Base-by-base conservation (phyloP, 192 early-diverging fungal genomes). In the Helicostylum pulchrum region DNA sequence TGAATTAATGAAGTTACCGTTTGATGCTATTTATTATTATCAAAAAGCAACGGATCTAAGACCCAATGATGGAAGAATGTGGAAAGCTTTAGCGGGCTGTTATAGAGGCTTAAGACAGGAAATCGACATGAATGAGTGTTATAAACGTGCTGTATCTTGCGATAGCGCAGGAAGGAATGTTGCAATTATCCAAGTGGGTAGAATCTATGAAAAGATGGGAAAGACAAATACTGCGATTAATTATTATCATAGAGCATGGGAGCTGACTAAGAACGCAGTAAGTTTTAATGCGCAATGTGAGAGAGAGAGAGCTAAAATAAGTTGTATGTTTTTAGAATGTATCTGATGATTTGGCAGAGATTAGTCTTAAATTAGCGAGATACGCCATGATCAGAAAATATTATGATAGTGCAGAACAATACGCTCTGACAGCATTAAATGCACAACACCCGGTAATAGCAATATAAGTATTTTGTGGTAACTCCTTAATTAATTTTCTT, bases 41-140 rank as follows among this genome's bases (percentile, higher is more conserved):
- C 78, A 88, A 73, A 79, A 85, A 14, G 92, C 93, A 1, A 80
- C 84, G 0, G 77, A 87, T 1, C 62, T 94, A 21, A 83, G 90
- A 19, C 91, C 89, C 1, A 80, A 89, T 64, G 94, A 96, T 76
- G 83, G 84, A n/a, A 83, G 91, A n/a, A 87, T 93, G 75, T 96
- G 94, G 94, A 78, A 72, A 46, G 85, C 86, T 3, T 78, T 96
- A 67, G 93, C 82, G 5, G 78, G 80, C 46, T 88, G 87, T 70
- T 92, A 90, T 65, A 88, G 21, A 8, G 17, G 23, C 8, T 7
- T 39, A 46, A 71, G 69, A 12, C 75, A 82, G 44, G 70, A 78
- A 19, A 34, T 56, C 1, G 80, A 87, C 32, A 91, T 93, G 2
- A 81, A 92, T 34, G 82, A 83, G 42, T 92, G 90, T 77, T 91